Percentiles rank a stretch among this genome's conserved stretches.
Evolutionary conservation across 768 basidiomycete species (phyloP).

Genomic region (Boletus barrowsii): DNA sequence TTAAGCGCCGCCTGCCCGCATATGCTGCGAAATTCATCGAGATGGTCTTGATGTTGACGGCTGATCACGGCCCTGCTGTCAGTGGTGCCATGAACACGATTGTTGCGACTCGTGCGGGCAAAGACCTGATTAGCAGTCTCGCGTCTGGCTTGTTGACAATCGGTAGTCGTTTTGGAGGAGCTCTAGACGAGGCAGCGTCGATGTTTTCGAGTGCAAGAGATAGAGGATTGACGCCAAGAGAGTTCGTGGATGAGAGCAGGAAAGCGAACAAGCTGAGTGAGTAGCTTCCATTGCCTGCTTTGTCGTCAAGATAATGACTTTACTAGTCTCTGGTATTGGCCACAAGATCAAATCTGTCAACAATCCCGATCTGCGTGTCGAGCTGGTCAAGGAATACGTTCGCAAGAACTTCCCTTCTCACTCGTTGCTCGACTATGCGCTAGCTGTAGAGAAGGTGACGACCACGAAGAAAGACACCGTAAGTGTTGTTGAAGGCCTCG

Average conservation of each 20-base stretch:
- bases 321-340: slow-evolving; percentile 88
- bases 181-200: slow-evolving; percentile 92
- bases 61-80: slow-evolving; percentile 97
- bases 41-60: slow-evolving; percentile 99
- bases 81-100: slow-evolving; percentile 99
- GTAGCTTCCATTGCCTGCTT: slow-evolving; percentile 27
- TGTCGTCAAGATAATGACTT: slow-evolving; percentile 3
- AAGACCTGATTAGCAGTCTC: slow-evolving; percentile 95
- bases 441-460: slow-evolving; percentile 97
- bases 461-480: slow-evolving; percentile 97
- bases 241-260: slow-evolving; percentile 92
- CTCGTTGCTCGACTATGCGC: slow-evolving; percentile 88
- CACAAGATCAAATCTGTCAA: slow-evolving; percentile 99
- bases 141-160: slow-evolving; percentile 96
- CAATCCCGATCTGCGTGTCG: slow-evolving; percentile 91
- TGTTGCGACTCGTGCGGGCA: slow-evolving; percentile 98
- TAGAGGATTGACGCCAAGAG: slow-evolving; percentile 91
- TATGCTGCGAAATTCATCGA: slow-evolving; percentile 99
- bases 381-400: slow-evolving; percentile 95
- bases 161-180: slow-evolving; percentile 97
- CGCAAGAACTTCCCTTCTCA: slow-evolving; percentile 94
- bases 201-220: slow-evolving; percentile 95
- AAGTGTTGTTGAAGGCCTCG: slow-evolving; percentile 1
- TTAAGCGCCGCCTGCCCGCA: slow-evolving; percentile 88
- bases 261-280: slow-evolving; percentile 91